phyloP scores from a whole-genome alignment of 2,329 filamentous ascomycete genomes.

The Chaetomium strumarium region DNA sequence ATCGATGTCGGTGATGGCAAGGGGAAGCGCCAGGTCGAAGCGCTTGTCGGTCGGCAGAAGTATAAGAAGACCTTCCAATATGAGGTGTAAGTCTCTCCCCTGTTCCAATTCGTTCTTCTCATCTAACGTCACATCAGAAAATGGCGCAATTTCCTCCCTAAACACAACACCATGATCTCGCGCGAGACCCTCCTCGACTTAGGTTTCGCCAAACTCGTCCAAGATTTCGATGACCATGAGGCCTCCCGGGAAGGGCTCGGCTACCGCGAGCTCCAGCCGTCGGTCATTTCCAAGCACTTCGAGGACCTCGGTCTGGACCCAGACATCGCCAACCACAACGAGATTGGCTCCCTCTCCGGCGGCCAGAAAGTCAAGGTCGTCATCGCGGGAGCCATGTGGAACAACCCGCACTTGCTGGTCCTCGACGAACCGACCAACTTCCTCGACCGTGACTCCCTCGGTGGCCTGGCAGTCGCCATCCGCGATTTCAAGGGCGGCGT shows the following conservation, averaged over 20 bases:
- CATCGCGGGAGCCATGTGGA: constrained; percentile 94
- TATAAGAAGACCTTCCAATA: constrained; percentile 99
- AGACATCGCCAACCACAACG: constrained; percentile 97
- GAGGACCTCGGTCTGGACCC: constrained; percentile 94
- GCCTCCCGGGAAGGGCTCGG: constrained; percentile 96
- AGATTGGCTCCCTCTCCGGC: constrained; percentile 91
- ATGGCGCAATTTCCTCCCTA: constrained; percentile 83
- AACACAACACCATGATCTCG: constrained; percentile 87
- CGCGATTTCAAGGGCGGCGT: constrained; percentile 97
- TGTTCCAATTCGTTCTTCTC: not conserved
- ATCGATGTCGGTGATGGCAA: constrained; percentile 81
- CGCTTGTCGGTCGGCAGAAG: constrained; percentile 93
- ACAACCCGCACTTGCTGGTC: constrained; percentile 95
- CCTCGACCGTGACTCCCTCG: constrained; percentile 94
- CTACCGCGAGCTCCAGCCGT: constrained; percentile 87
- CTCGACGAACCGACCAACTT: constrained; percentile 99
- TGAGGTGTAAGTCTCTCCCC: constrained; percentile 61
- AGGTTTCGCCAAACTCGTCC: constrained; percentile 88
- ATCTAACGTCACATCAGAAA: constrained; percentile 52
- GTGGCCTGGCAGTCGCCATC: constrained; percentile 94
- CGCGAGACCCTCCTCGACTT: constrained; percentile 82
- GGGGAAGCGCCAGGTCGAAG: constrained; percentile 70
- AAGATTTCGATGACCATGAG: constrained; percentile 98
- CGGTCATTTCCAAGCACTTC: constrained; percentile 95
- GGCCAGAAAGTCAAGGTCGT: constrained; percentile 99